Percentiles rank a stretch among this genome's conserved stretches.
phyloP scores from a whole-genome alignment of 495 filamentous ascomycete species.

The Lepraria neglecta region DNA sequence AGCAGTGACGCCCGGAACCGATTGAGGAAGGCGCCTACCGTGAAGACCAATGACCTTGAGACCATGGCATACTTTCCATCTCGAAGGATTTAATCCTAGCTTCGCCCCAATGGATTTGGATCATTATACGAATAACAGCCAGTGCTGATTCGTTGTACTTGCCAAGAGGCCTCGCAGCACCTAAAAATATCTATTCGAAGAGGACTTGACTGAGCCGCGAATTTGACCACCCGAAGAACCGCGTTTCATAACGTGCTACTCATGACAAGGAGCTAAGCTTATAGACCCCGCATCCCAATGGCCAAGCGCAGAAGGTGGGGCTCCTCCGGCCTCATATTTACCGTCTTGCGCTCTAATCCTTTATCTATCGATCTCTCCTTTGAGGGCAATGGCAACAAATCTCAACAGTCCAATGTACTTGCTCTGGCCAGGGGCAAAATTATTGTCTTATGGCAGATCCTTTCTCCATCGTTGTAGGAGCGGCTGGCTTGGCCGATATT shows the following conservation, averaged over 20 bases:
- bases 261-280: background rate
- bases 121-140: too few relatives aligned
- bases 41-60: too few relatives aligned
- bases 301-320: background rate
- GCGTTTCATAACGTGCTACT: background rate
- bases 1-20: too few relatives aligned
- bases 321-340: background rate
- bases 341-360: too few relatives aligned
- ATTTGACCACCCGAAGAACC: background rate
- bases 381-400: background rate
- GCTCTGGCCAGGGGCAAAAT: background rate
- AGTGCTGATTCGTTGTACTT: too few relatives aligned
- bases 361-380: background rate
- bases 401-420: background rate
- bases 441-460: slow-evolving; percentile 21
- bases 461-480: slow-evolving; percentile 27
- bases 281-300: background rate
- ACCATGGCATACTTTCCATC: too few relatives aligned
- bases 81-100: too few relatives aligned
- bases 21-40: too few relatives aligned
- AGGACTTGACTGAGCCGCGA: background rate
- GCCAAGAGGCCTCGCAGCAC: too few relatives aligned
- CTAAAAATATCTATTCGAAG: too few relatives aligned
- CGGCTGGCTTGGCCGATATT: slow-evolving; percentile 23
- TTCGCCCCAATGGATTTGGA: too few relatives aligned